Evolutionary conservation across 2,329 filamentous ascomycete species (phyloP), one percentile per base, ranked within the genome.

Genomic region (Cadophora gregata): DNA sequence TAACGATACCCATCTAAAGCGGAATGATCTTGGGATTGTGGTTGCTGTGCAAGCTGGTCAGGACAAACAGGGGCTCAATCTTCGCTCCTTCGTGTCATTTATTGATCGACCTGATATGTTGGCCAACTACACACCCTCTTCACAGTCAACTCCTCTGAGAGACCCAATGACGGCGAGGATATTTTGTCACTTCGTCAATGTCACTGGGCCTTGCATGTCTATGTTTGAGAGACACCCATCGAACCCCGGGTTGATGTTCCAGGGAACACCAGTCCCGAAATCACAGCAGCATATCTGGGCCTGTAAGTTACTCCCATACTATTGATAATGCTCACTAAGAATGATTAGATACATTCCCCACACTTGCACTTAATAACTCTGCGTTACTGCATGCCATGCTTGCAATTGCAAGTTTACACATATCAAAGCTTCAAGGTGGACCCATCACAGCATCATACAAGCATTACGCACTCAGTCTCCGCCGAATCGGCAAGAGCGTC

Each of bases 111-210:
- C 82, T 42, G 80, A 84, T 63, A 81, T 84, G 36, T 81, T 93
- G 55, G 84, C 88, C 16, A 88, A 85, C 2, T 93, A 94, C 72
- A 83, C 84, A 48, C 90, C 90, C 5, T 87, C 87, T 0, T 84
- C 87, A 4, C 80, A 84, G 25, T 87, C 86, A 36, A 90, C 90
- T 47, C 94, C 96, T 36, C 81, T 97, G 31, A 92, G 89, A 72
- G 93, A 97, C 70, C 86, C 88, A 2, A 89, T 90, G 70, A 95
- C 93, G 12, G 90, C 93, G 16, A 86, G 90, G 33, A 89, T 97
- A 7, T 98, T 98, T 77, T 90, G 90, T 77, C 93, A 98, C 78
- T 98, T 97, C 77, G 88, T 98, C 56, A 91, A 93, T 72, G 90
- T 96, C 7, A 97, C 93, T 1, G 94, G 91, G 0, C 92, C 93